phyloP scores from a whole-genome alignment of 768 basidiomycete genomes.

The Coprinopsis cinerea region DNA sequence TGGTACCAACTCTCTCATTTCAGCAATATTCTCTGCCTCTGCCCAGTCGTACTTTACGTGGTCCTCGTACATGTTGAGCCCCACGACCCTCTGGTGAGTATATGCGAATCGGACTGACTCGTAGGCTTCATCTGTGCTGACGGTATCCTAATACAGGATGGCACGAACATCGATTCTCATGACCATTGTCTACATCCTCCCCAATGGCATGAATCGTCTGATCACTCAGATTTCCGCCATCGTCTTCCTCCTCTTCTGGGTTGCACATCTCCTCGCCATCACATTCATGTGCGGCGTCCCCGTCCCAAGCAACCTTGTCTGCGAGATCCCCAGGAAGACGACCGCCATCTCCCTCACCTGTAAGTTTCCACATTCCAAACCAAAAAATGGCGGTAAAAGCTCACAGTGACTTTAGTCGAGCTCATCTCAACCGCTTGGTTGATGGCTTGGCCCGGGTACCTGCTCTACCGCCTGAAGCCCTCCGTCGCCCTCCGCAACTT shows the following conservation, averaged over 20 bases:
- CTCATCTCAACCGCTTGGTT: background rate
- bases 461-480: background rate
- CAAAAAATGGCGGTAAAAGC: too few relatives aligned
- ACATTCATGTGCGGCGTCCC: conserved; percentile 3
- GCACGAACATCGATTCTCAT: background rate
- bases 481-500: background rate
- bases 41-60: background rate
- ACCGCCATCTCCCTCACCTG: background rate
- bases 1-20: background rate
- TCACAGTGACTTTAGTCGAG: background rate
- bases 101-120: background rate
- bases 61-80: background rate
- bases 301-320: background rate
- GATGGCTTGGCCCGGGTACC: background rate
- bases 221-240: background rate
- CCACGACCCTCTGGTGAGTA: background rate
- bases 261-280: background rate
- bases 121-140: background rate
- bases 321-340: background rate
- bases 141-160: background rate
- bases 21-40: background rate
- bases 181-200: background rate
- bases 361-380: background rate
- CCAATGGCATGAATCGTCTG: background rate
- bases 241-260: background rate